A percentile compares a stretch with the other conserved stretches of the same genome.
Conservation (phyloP, 495 filamentous ascomycete genomes). For the Aspergillus campestris region DNA sequence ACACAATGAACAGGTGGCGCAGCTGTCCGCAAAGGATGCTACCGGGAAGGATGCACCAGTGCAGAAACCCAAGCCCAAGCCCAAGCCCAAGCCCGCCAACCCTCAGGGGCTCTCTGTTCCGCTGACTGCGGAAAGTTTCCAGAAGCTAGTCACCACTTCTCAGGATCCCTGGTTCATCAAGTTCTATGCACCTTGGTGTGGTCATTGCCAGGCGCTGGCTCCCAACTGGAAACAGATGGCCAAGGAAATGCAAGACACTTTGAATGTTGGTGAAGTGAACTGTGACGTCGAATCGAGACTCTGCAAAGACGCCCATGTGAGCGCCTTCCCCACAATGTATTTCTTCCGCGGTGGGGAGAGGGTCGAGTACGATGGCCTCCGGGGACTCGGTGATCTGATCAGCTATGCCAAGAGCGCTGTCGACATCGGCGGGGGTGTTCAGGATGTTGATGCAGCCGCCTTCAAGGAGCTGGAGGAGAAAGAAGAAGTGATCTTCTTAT, state of each 20-base stretch:
- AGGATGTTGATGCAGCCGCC: constrained; percentile 64
- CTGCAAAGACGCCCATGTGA: constrained; percentile 78
- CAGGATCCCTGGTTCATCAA: constrained; percentile 97
- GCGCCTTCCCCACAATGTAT: constrained; percentile 77
- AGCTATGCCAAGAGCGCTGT: constrained; percentile 80
- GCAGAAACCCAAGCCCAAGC: constrained; percentile 23
- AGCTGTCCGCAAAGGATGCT: constrained; percentile 21
- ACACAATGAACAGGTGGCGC: constrained; percentile 32
- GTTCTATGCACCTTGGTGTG: constrained; percentile 96
- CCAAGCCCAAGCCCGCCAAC: constrained; percentile 54
- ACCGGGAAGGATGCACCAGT: constrained; percentile 22
- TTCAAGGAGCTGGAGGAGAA: constrained; percentile 85
- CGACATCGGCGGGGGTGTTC: constrained; percentile 64
- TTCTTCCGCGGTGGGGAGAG: constrained; percentile 90
- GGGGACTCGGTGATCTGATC: constrained; percentile 85
- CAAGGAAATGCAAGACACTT: constrained; percentile 74
- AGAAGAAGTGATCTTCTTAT: constrained; percentile 91
- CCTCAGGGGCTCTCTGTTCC: constrained; percentile 62
- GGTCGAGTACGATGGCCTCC: constrained; percentile 86
- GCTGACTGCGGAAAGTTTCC: constrained; percentile 79
- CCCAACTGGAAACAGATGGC: constrained; percentile 86
- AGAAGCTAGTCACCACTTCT: constrained; percentile 73
- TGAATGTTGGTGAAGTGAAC: constrained; percentile 95
- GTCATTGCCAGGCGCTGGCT: constrained; percentile 85
- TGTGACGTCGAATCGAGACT: constrained; percentile 76